Percentiles rank a stretch among this genome's conserved stretches.
Evolutionary conservation across 139 green algal genomes (phyloP).

Genomic region (Chlorella sp.): DNA sequence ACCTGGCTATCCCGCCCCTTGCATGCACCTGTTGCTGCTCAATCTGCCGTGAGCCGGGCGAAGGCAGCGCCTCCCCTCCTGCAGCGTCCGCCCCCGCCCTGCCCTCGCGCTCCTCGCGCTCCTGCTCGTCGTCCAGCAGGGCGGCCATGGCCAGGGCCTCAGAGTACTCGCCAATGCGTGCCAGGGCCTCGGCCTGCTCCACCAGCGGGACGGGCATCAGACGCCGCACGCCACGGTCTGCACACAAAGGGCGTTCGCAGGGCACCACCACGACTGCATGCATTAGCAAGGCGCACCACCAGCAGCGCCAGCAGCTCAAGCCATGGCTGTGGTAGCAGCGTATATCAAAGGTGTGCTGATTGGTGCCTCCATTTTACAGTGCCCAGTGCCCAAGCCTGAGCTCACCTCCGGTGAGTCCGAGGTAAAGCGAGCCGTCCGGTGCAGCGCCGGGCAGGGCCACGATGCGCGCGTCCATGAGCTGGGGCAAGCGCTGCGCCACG

Average conservation of each 20-base stretch:
- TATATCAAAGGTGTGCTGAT: too few relatives aligned
- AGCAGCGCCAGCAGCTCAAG: too few relatives aligned
- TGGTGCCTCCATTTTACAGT: too few relatives aligned
- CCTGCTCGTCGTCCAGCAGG: constrained; percentile 17
- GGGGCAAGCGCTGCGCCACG: constrained; percentile 25
- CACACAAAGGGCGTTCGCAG: too few relatives aligned
- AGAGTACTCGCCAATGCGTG: constrained; percentile 44
- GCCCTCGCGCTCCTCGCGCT: not conserved
- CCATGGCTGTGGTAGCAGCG: too few relatives aligned
- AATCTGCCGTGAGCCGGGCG: too few relatives aligned
- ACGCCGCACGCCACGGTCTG: constrained; percentile 27
- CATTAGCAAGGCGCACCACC: too few relatives aligned
- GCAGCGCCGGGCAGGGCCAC: constrained; percentile 17
- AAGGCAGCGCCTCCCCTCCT: too few relatives aligned
- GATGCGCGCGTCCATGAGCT: not conserved
- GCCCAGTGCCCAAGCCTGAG: too few relatives aligned
- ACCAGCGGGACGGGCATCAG: constrained; percentile 41
- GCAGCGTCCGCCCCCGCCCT: not conserved
- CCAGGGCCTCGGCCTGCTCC: constrained; percentile 55
- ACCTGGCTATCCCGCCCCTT: too few relatives aligned
- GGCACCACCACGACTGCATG: too few relatives aligned
- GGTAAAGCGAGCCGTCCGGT: constrained; percentile 14
- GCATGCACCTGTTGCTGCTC: too few relatives aligned
- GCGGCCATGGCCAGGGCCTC: constrained; percentile 59
- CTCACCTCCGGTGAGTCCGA: constrained; percentile 9